Evolutionary conservation across 1,284 basidiomycete species (phyloP), one percentile per base, ranked within the genome.

Genomic region (Heterobasidion occidentale): DNA sequence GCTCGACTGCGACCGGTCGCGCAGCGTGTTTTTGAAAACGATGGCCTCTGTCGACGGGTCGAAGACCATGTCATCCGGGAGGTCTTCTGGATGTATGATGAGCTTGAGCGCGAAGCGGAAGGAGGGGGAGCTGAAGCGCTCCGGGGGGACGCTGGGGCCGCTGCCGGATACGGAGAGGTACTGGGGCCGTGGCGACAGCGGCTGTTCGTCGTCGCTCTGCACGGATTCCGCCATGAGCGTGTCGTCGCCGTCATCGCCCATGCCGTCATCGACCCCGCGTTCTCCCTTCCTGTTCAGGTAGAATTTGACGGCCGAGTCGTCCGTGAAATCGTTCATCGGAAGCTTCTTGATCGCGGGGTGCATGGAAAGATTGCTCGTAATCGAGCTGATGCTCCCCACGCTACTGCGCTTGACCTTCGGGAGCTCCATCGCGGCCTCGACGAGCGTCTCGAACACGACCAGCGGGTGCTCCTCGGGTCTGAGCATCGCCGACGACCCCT

Each of bases 301-400:
- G 69, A 98, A 92, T 71, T 98, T 98, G 71, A 98, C 95, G 0
- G 89, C 87, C 9, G 93, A 94, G 67, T 98, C 95, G 62, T 99
- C 96, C 54, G 91, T 92, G 68, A 95, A 99, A 69, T 98, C 96
- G 63, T 94, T 96, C 91, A 95, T 94, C 36, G 90, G 85, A 38
- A 98, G 74, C 64, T 92, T 90, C 63, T 86, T 87, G 71, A 98
- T 98, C 15, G 95, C 94, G 9, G 95, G 94, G 66, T 97, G 91
- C 78, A 91, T 86, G 8, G 89, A 92, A 34, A 98, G 76, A 64
- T 96, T 95, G 65, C 92, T 95, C 42, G 87, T 79, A 34, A 99
- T 79, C 7, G 93, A 96, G 63, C 87, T 93, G 64, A 99, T 95
- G 64, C 92, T 95, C 38, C 93, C 92, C 56, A 98, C 85, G 59